These are phyloP conservation scores for Penicillium sp. DNA, from an alignment of 2,329 filamentous ascomycete genomes.

Conservation along the genomic window DNA sequence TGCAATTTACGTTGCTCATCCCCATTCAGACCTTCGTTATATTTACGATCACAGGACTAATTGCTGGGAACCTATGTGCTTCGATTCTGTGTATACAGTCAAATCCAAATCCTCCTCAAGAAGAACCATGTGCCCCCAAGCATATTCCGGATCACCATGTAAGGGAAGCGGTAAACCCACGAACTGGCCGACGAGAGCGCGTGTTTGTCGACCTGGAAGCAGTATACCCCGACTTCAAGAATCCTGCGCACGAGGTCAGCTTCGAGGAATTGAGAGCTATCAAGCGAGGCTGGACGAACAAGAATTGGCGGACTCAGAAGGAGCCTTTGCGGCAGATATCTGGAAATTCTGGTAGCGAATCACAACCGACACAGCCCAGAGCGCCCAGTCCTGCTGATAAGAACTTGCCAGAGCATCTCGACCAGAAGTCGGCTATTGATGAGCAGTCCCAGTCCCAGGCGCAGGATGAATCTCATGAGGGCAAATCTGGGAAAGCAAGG, in stretches of 20 bases:
- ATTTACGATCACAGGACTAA: constrained; percentile 98
- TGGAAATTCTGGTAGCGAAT: constrained; percentile 29
- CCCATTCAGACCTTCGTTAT: constrained; percentile 51
- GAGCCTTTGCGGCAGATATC: constrained; percentile 55
- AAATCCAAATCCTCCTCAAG: constrained; percentile 37
- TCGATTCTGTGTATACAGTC: constrained; percentile 53
- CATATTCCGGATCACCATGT: constrained; percentile 67
- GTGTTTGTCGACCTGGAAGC: constrained; percentile 82
- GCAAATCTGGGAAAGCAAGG: constrained; percentile 52
- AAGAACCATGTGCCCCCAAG: constrained; percentile 43
- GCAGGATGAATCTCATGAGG: constrained; percentile 24
- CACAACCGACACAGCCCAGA: constrained; percentile 12
- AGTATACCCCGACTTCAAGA: constrained; percentile 73
- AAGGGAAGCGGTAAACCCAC: constrained; percentile 76
- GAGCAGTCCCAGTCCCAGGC: constrained; percentile 17
- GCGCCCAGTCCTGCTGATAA: constrained; percentile 22
- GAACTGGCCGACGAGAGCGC: constrained; percentile 76
- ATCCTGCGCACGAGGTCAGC: constrained; percentile 69
- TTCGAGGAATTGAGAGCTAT: constrained; percentile 88
- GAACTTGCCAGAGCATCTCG: constrained; percentile 28
- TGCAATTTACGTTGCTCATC: constrained; percentile 30
- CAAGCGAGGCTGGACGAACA: constrained; percentile 62
- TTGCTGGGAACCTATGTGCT: constrained; percentile 48
- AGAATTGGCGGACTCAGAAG: constrained; percentile 49
- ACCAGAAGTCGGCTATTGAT: constrained; percentile 31